phyloP scores from a whole-genome alignment of 192 early-diverging fungal genomes.

The Rhizoclosmatium sp. region DNA sequence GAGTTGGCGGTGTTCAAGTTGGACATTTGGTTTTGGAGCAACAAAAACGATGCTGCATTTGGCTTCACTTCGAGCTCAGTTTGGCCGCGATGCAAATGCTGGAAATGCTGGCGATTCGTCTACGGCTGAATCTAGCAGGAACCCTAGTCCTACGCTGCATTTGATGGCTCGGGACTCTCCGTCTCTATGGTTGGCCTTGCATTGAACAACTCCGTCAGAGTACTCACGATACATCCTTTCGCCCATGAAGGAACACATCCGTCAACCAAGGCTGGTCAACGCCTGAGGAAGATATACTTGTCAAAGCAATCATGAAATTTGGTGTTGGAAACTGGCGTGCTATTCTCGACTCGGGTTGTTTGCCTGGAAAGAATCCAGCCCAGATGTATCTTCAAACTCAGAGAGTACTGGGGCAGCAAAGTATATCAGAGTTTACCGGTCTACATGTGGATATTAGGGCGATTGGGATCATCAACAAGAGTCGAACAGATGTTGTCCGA shows the following conservation, averaged over 20 bases:
- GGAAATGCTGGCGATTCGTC: no score
- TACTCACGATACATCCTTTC: neutral
- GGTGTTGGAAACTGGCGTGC: conserved; percentile 97
- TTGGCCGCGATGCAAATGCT: no score
- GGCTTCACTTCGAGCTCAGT: no score
- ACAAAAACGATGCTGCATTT: no score
- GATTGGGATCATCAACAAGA: conserved; percentile 89
- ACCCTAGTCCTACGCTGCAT: no score
- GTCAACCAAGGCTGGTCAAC: conserved; percentile 78
- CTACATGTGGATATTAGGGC: conserved; percentile 89
- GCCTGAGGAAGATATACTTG: conserved; percentile 82
- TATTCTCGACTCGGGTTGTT: conserved; percentile 86
- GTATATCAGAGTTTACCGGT: conserved; percentile 90
- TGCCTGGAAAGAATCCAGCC: conserved; percentile 96
- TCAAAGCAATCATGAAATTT: conserved; percentile 85
- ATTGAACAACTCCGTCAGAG: neutral
- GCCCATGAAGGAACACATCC: conserved; percentile 23
- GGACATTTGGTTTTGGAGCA: no score
- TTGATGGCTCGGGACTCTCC: no score
- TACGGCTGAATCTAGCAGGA: no score
- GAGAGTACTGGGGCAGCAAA: conserved; percentile 93
- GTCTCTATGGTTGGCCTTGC: neutral
- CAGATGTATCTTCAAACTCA: conserved; percentile 97
- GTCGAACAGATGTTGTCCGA: conserved; percentile 82
- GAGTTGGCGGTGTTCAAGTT: neutral